Base-by-base conservation (phyloP, 2,329 filamentous ascomycete genomes). In the Leptosphaerulina australis region DNA sequence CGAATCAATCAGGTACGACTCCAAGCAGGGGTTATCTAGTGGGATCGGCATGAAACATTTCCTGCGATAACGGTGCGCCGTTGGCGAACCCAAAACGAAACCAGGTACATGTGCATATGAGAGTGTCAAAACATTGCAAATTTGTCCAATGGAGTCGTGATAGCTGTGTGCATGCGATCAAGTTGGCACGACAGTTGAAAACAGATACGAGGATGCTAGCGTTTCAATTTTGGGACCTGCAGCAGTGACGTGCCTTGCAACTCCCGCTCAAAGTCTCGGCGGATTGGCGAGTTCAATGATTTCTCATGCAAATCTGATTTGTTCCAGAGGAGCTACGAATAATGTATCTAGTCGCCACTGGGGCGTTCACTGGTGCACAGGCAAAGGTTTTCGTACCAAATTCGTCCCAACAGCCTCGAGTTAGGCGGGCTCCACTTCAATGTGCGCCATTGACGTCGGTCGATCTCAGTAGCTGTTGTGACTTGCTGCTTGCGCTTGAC, bases 401-500 rank as follows among this genome's bases (percentile, higher is more conserved):
- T 17, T 45, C 12, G 25, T 40, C 48, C 41, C 48, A 51, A 51
- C 41, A 51, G 31, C 37, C 26, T 40, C 41, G 36, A 51, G 36
- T 51, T 46, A 50, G 46, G 41, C 26, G 39, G 35, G 40, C 31
- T 25, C 47, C 47, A 50, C 47, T 22, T 12, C 14, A 15, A 44
- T 44, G 22, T 24, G 40, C 50, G 50, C 53, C 53, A 48, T 56
- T 41, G 26, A 53, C 41, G 41, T 50, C 31, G 44, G 40, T 39
- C 35, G 47, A 40, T 44, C 40, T 35, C 40, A 38, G 36, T 30
- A 39, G 25, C 45, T 41, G 45, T 29, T 17, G 45, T 47, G 34
- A 53, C 53, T 56, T 54, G 51, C 28, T 54, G 41, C 34, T 29
- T 30, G 34, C 50, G 29, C 17, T 39, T 26, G 55, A 45, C 55